phyloP scores from a whole-genome alignment of 2,329 filamentous ascomycete species.

The Stachybotrys echinatus region DNA sequence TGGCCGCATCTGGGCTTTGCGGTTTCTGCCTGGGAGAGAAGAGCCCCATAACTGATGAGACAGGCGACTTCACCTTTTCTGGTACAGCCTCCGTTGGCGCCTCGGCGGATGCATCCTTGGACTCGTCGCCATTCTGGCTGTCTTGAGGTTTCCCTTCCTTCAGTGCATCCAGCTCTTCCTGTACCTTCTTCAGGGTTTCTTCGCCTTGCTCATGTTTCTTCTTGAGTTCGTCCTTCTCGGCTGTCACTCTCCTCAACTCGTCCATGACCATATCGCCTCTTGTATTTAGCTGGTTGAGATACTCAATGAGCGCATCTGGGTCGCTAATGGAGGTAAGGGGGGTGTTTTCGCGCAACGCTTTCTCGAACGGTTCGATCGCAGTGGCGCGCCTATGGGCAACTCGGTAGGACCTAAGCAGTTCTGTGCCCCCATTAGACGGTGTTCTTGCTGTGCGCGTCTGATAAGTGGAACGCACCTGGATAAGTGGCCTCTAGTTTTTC shows the following conservation, averaged over 20 bases:
- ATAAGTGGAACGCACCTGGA: constrained; percentile 51
- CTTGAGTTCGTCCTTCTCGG: constrained; percentile 75
- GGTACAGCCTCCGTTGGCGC: constrained; percentile 7
- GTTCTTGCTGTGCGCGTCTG: neutral
- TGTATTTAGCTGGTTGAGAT: constrained; percentile 77
- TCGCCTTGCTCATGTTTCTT: constrained; percentile 68
- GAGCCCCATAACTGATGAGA: constrained; percentile 41
- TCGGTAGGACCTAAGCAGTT: constrained; percentile 85
- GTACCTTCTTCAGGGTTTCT: constrained; percentile 54
- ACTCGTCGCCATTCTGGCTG: constrained; percentile 24
- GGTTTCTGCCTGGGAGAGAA: constrained; percentile 43
- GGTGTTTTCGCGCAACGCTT: constrained; percentile 84
- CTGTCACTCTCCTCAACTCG: constrained; percentile 81
- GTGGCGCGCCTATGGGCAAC: constrained; percentile 83
- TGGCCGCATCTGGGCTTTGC: constrained; percentile 20
- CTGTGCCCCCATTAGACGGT: constrained; percentile 32
- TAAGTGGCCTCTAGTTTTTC: constrained; percentile 87
- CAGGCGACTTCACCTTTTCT: constrained; percentile 37
- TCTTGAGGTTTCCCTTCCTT: constrained; percentile 25
- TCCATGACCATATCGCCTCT: constrained; percentile 92
- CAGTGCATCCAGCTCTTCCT: constrained; percentile 56
- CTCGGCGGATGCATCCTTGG: constrained; percentile 21
- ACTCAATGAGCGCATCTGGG: constrained; percentile 79
- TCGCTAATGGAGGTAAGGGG: constrained; percentile 85
- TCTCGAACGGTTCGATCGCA: constrained; percentile 90